These are phyloP conservation scores for Rhododendron kiyosumense DNA, from an alignment of 148 eudicot genomes.

Conservation along the genomic window DNA sequence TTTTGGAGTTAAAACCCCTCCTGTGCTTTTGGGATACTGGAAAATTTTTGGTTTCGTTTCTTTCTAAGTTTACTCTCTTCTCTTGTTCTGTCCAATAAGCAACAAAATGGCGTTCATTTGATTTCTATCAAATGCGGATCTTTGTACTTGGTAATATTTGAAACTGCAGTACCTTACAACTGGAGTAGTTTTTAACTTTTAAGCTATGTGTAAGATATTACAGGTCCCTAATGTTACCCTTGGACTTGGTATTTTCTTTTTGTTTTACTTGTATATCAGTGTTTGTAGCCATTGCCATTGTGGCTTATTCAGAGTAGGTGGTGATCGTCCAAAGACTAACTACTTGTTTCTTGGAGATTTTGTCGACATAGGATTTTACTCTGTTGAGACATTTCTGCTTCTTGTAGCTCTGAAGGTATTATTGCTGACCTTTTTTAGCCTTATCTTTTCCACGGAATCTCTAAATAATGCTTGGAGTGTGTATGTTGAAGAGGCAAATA, in stretches of 20 bases:
- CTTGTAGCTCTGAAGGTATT: no score
- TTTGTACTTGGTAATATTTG: neutral
- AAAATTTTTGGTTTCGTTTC: neutral
- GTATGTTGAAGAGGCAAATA: no score
- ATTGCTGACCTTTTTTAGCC: no score
- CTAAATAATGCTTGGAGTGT: no score
- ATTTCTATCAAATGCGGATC: neutral
- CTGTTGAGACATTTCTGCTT: no score
- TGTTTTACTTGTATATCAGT: neutral
- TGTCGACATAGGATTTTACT: no score
- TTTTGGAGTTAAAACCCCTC: no score
- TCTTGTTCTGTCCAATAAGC: neutral
- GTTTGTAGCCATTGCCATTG: neutral
- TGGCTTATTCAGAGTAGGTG: constrained; percentile 55
- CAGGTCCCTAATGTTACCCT: neutral
- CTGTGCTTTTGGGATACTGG: neutral
- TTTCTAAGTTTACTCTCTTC: neutral
- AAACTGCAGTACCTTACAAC: neutral
- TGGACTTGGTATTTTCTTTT: neutral
- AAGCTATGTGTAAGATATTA: neutral
- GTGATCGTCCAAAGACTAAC: constrained; percentile 94
- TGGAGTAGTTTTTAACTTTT: neutral
- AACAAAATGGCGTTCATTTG: neutral
- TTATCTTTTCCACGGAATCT: no score
- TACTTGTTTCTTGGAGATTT: constrained; percentile 90